Percentiles rank a stretch among this genome's conserved stretches.
Evolutionary conservation across 768 basidiomycete species (phyloP).

Genomic region (Phanerodontia chrysosporium): DNA sequence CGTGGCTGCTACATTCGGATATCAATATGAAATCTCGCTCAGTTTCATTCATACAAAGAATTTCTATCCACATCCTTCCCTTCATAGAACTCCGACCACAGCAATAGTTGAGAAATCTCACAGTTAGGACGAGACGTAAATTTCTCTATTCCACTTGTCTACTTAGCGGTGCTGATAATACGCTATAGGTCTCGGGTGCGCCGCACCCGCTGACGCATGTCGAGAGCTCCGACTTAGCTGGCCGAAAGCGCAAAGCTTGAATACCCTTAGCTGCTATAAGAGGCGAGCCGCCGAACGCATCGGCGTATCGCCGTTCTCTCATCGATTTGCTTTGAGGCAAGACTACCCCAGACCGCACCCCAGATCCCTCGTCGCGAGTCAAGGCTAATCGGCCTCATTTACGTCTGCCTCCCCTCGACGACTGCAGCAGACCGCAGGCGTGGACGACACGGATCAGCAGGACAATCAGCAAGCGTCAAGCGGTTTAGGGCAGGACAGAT

Average conservation of each 20-base stretch:
- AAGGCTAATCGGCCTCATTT: conserved; percentile 5
- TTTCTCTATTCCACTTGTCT: background rate
- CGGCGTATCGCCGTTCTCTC: conserved; percentile 2
- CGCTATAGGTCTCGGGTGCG: background rate
- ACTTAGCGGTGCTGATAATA: background rate
- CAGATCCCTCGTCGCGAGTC: conserved; percentile 1
- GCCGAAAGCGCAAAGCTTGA: background rate
- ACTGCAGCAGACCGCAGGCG: background rate
- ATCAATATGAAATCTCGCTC: background rate
- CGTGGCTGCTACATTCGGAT: background rate
- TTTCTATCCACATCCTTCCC: background rate
- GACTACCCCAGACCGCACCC: background rate
- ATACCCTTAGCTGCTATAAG: conserved; percentile 5
- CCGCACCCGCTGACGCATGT: background rate
- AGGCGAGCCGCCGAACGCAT: conserved; percentile 1
- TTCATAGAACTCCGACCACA: background rate
- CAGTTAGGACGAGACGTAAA: background rate
- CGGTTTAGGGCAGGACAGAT: conserved; percentile 8
- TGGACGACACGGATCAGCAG: conserved; percentile 3
- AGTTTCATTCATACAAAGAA: background rate
- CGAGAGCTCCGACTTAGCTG: background rate
- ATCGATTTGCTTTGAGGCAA: background rate
- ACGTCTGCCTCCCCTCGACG: conserved; percentile 1
- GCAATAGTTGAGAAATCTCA: background rate
- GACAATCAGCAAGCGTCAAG: conserved; percentile 2